These are phyloP conservation scores for Trametopsis cervina DNA, from an alignment of 768 basidiomycete genomes.

Conservation along the genomic window DNA sequence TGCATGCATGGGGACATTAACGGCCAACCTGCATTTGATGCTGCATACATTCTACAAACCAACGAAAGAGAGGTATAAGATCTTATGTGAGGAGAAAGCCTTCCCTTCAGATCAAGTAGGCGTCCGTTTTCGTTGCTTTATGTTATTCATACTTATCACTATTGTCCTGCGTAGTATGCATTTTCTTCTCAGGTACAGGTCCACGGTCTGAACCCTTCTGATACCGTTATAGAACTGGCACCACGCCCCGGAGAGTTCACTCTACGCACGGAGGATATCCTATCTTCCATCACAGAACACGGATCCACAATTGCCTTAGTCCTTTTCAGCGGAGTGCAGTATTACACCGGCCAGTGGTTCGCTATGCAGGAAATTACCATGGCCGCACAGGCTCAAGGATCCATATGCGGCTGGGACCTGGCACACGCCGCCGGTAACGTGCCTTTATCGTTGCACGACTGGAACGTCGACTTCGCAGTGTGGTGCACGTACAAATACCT, in stretches of 20 bases:
- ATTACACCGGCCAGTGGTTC: slow-evolving; percentile 96
- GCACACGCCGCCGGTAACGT: slow-evolving; percentile 97
- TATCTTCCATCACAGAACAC: slow-evolving; percentile 63
- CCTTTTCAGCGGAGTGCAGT: slow-evolving; percentile 90
- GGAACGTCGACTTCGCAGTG: slow-evolving; percentile 95
- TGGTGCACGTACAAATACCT: slow-evolving; percentile 99
- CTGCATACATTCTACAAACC: slow-evolving; percentile 94
- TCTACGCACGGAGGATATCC: slow-evolving; percentile 85
- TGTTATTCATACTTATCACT: neutral
- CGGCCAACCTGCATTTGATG: slow-evolving; percentile 92
- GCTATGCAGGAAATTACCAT: slow-evolving; percentile 79
- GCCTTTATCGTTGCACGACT: slow-evolving; percentile 80
- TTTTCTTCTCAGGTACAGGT: slow-evolving; percentile 85
- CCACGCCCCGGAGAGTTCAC: slow-evolving; percentile 82
- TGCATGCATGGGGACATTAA: slow-evolving; percentile 92
- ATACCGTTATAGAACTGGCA: slow-evolving; percentile 68
- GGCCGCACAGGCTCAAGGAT: slow-evolving; percentile 78
- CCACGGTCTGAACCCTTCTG: slow-evolving; percentile 69
- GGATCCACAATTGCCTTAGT: slow-evolving; percentile 82
- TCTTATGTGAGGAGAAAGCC: slow-evolving; percentile 88
- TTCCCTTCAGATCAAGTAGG: slow-evolving; percentile 96
- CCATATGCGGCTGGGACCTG: slow-evolving; percentile 92
- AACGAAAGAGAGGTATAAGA: slow-evolving; percentile 78
- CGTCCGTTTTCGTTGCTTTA: slow-evolving; percentile 1
- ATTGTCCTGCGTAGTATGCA: slow-evolving; percentile 62